These are phyloP conservation scores for Solanum chaucha DNA, from an alignment of 257 asterid species.

Conservation along the genomic window DNA sequence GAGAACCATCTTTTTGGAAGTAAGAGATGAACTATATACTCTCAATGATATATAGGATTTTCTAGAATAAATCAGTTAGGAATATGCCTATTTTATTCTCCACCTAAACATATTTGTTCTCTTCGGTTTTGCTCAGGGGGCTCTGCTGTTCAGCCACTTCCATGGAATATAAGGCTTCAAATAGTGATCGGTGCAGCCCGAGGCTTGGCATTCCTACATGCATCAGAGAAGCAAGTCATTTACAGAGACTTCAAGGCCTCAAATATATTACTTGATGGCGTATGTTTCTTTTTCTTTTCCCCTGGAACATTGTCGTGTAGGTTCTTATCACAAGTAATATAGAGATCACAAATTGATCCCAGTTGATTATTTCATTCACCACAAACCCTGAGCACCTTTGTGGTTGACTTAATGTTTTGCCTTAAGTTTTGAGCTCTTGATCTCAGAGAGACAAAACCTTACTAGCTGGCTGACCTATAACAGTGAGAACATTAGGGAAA, in stretches of 20 bases:
- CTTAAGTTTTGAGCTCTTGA: not conserved
- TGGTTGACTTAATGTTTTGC: not conserved
- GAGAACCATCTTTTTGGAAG: conserved; percentile 96
- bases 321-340: not conserved
- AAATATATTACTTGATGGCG: conserved; percentile 70
- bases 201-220: conserved; percentile 63
- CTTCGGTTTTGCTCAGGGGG: conserved; percentile 39
- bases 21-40: conserved; percentile 16
- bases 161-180: conserved; percentile 63
- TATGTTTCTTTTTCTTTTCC: conserved; percentile 11
- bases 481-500: not conserved
- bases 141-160: conserved; percentile 60
- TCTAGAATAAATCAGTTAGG: not conserved
- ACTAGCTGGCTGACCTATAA: not conserved
- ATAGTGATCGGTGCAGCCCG: conserved; percentile 59
- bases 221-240: conserved; percentile 47
- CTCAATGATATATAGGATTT: not conserved
- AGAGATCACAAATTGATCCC: not conserved
- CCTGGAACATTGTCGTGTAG: not conserved
- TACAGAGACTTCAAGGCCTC: conserved; percentile 82
- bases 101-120: not conserved
- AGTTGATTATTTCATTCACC: not conserved
- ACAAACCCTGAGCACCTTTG: not conserved
- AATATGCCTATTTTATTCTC: not conserved
- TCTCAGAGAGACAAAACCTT: not conserved